Conservation (phyloP, 345 rosid genomes). For the Triadica sebifera region DNA sequence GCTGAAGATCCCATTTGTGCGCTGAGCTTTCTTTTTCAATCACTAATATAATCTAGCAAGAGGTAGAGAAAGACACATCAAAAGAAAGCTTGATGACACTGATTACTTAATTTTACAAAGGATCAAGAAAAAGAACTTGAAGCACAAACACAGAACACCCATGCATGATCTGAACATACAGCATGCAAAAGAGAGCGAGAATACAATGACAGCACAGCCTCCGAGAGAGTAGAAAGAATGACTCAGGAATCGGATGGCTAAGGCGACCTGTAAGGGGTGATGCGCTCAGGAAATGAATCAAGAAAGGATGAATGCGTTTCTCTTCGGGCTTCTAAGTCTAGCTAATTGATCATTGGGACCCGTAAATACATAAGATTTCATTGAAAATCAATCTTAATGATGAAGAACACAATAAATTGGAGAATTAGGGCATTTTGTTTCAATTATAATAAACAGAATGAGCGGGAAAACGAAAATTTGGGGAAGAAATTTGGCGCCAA, state of each 20-base stretch:
- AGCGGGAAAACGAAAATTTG: not conserved
- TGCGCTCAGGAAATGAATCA: too few relatives aligned
- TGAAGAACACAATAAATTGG: too few relatives aligned
- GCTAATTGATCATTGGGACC: too few relatives aligned
- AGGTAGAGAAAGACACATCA: not conserved
- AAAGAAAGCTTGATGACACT: not conserved
- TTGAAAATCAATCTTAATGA: too few relatives aligned
- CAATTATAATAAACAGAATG: not conserved
- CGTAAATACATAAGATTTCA: too few relatives aligned
- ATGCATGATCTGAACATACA: not conserved
- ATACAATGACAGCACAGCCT: too few relatives aligned
- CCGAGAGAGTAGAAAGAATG: too few relatives aligned
- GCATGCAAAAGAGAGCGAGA: too few relatives aligned
- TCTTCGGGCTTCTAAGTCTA: too few relatives aligned
- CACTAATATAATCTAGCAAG: not conserved
- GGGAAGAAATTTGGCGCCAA: not conserved
- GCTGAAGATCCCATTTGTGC: constrained; percentile 8
- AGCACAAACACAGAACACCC: not conserved
- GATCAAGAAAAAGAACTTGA: not conserved
- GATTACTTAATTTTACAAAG: not conserved
- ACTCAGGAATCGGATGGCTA: too few relatives aligned
- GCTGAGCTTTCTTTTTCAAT: not conserved
- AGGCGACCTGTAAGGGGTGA: too few relatives aligned
- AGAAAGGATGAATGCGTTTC: too few relatives aligned
- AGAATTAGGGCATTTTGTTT: not conserved